Evolutionary conservation across 2,329 filamentous ascomycete species (phyloP).

Genomic region (Alternaria consortialis): DNA sequence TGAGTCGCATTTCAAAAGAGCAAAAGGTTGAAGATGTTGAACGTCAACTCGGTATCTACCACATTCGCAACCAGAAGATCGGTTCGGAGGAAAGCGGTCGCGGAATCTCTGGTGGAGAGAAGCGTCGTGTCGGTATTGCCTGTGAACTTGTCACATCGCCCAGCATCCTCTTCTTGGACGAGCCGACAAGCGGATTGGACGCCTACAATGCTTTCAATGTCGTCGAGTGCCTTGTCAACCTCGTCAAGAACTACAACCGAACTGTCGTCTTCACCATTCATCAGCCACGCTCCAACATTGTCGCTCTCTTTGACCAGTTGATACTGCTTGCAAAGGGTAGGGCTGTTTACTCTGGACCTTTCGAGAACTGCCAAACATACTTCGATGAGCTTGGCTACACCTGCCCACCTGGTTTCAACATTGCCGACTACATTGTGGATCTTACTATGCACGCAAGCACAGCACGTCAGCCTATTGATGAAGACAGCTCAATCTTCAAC

Average conservation of each 20-base stretch:
- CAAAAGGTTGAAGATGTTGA: constrained; percentile 92
- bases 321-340: constrained; percentile 87
- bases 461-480: constrained; percentile 62
- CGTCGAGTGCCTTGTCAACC: constrained; percentile 90
- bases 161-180: constrained; percentile 95
- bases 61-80: constrained; percentile 94
- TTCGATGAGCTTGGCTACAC: constrained; percentile 92
- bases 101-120: constrained; percentile 96
- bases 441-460: constrained; percentile 93
- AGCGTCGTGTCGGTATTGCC: constrained; percentile 93
- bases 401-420: constrained; percentile 97
- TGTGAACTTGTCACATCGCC: constrained; percentile 98
- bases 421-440: constrained; percentile 96
- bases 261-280: constrained; percentile 99
- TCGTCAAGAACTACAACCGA: constrained; percentile 95
- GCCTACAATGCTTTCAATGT: constrained; percentile 99
- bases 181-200: constrained; percentile 94
- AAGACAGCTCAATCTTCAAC: constrained; percentile 67
- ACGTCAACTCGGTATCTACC: constrained; percentile 91
- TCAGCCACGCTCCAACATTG: constrained; percentile 97
- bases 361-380: constrained; percentile 86
- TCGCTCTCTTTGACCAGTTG: constrained; percentile 94
- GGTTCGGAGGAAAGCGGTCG: constrained; percentile 95
- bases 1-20: constrained; percentile 87
- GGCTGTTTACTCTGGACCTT: constrained; percentile 92